Evolutionary conservation across 2,329 filamentous ascomycete genomes (phyloP), one percentile per base, ranked within the genome.

Genomic region (Cordyceps cateniannulata): DNA sequence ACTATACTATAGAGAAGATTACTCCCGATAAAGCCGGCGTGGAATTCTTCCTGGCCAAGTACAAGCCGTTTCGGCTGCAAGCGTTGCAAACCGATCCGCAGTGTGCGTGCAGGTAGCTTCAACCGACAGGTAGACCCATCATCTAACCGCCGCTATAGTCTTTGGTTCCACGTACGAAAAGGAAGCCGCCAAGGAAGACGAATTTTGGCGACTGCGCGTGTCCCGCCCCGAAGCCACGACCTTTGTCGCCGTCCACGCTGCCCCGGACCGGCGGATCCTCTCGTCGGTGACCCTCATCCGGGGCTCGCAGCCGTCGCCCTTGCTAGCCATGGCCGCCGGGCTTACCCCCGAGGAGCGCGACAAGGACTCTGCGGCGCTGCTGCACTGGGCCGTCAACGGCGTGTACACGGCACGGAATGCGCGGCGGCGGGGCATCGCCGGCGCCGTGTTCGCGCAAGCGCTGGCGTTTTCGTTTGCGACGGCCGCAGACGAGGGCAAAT

Each of bases 11-110:
- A 0, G 50, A 38, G 32, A 27, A 60, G 42, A 60, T 60, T 9
- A n/a, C 49, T 50, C 22, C 59, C 7, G 47, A 44, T 5, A 29
- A 49, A 32, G 59, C 29, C 3, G 59, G 59, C 12, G 32, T 42
- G 27, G 59, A 60, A 24, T 55, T 60, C n/a, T 60, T 16, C 35
- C 18, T 54, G 22, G 14, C 42, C 18, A 44, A 42, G 22, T 60
- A 60, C 44, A 60, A 55, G 32, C 59, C 59, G 32, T 60, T 60
- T 44, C 59, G 59, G 18, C 51, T 60, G 9, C 16, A 50, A 16
- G 59, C 59, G 18, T 24, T 60, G 12, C 50, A 55, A 18, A 60
- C 51, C 24, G 59, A 60, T 42, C 50, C 59, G 12, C 22, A 54
- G 20, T 60, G 59, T 60, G 40, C 29, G 59, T 55, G 3, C 25